Conservation (phyloP, 805 yeast species). For the Yarrowia bubula region DNA sequence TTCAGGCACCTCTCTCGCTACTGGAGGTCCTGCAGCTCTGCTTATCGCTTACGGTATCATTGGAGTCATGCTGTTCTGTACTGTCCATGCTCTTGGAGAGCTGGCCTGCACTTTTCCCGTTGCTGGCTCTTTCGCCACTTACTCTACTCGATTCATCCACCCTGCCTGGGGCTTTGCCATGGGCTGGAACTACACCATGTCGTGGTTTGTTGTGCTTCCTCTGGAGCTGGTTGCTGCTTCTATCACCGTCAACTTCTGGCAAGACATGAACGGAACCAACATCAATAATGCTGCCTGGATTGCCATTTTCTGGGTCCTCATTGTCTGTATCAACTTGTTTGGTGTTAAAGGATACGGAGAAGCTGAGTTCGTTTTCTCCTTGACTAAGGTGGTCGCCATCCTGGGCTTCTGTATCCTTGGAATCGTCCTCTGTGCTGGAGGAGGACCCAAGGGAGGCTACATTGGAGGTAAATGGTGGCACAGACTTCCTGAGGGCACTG, state of each 20-base stretch:
- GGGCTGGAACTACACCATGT: slow-evolving; percentile 63
- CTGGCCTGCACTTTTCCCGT: slow-evolving; percentile 60
- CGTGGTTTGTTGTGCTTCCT: slow-evolving; percentile 60
- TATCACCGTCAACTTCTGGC: slow-evolving; percentile 54
- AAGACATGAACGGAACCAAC: slow-evolving; percentile 40
- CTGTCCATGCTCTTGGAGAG: slow-evolving; percentile 64
- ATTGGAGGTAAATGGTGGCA: slow-evolving; percentile 60
- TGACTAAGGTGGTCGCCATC: slow-evolving; percentile 57
- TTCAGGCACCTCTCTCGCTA: slow-evolving; percentile 52
- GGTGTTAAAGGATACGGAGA: slow-evolving; percentile 65
- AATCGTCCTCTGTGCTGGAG: slow-evolving; percentile 50
- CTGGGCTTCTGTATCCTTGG: slow-evolving; percentile 61
- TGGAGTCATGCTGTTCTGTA: slow-evolving; percentile 60
- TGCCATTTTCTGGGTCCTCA: slow-evolving; percentile 53
- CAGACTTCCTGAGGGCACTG: slow-evolving; percentile 8
- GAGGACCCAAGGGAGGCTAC: slow-evolving; percentile 58
- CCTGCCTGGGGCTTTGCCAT: slow-evolving; percentile 65
- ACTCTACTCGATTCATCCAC: slow-evolving; percentile 56
- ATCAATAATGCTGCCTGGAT: slow-evolving; percentile 59
- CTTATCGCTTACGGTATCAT: slow-evolving; percentile 59
- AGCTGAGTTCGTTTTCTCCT: slow-evolving; percentile 61
- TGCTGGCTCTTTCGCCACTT: slow-evolving; percentile 55
- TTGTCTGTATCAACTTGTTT: slow-evolving; percentile 50
- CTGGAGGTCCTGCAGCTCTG: slow-evolving; percentile 64
- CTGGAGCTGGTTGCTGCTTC: slow-evolving; percentile 61